These are phyloP conservation scores for Quercus aquifolioides DNA, from an alignment of 306 rosid genomes.

Conservation along the genomic window DNA sequence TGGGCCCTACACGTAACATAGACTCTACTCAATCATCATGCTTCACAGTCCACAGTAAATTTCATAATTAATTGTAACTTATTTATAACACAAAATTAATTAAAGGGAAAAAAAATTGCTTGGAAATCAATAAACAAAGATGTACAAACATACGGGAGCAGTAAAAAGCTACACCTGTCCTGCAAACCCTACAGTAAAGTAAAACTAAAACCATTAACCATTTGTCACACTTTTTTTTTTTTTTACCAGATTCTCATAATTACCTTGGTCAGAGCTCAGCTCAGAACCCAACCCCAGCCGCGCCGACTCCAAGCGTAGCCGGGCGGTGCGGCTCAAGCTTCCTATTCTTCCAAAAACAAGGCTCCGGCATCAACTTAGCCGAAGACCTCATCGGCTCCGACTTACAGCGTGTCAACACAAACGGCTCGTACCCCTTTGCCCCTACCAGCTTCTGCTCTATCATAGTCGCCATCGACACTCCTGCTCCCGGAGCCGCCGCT, in stretches of 20 bases:
- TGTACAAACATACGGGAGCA: constrained; percentile 31
- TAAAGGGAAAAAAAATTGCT: constrained; percentile 1
- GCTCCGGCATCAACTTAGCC: constrained; percentile 61
- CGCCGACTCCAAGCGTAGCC: constrained; percentile 70
- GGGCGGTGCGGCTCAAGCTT: constrained; percentile 69
- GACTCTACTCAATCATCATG: not conserved
- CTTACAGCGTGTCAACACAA: constrained; percentile 81
- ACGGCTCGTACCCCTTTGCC: constrained; percentile 72
- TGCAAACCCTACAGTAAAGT: constrained; percentile 21
- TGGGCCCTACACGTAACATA: too few relatives aligned
- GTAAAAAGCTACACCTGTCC: constrained; percentile 6
- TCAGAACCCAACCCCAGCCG: constrained; percentile 68
- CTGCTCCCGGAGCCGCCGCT: constrained; percentile 15
- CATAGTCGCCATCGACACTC: constrained; percentile 62
- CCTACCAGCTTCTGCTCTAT: constrained; percentile 77
- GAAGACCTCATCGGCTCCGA: constrained; percentile 92
- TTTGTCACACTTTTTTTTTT: not conserved
- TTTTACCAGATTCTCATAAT: not conserved
- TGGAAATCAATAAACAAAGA: constrained; percentile 25
- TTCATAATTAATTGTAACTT: too few relatives aligned
- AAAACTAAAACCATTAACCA: not conserved
- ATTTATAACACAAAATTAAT: too few relatives aligned
- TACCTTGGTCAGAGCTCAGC: constrained; percentile 25
- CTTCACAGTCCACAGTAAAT: too few relatives aligned
- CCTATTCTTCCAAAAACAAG: constrained; percentile 81